A percentile compares a stretch with the other conserved stretches of the same genome.
Evolutionary conservation across 805 yeast species (phyloP).

Genomic region (Candida montana): DNA sequence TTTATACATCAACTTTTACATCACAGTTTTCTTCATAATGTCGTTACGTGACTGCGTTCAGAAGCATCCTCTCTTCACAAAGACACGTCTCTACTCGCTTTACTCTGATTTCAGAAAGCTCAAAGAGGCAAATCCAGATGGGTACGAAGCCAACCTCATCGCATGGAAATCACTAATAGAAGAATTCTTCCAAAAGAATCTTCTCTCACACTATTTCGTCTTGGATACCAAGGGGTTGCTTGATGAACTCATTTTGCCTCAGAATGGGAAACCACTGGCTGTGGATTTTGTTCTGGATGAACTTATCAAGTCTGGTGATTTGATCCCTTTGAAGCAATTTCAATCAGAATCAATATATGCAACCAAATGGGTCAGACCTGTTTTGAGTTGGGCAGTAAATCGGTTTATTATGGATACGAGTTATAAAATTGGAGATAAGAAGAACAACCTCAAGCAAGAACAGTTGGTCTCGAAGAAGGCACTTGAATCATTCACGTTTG

Average conservation of each 20-base stretch:
- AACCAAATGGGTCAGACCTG: conserved; percentile 21
- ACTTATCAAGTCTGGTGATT: conserved; percentile 24
- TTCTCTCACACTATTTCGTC: conserved; percentile 16
- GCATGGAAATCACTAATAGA: conserved; percentile 32
- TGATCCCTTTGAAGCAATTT: conserved; percentile 26
- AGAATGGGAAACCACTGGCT: conserved; percentile 32
- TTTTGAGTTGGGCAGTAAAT: conserved; percentile 21
- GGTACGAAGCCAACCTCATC: conserved; percentile 34
- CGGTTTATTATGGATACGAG: conserved; percentile 19
- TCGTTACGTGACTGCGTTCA: conserved; percentile 16
- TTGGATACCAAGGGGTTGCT: conserved; percentile 24
- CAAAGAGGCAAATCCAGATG: conserved; percentile 35
- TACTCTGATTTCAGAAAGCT: conserved; percentile 34
- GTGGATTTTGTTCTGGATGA: conserved; percentile 31
- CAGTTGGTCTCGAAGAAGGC: conserved; percentile 16
- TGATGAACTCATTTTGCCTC: conserved; percentile 23
- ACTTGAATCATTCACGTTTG: conserved; percentile 14
- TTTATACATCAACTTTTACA: too few relatives aligned
- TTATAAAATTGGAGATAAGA: conserved; percentile 17
- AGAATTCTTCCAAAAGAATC: conserved; percentile 11
- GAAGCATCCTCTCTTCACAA: conserved; percentile 24
- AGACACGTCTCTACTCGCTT: conserved; percentile 33
- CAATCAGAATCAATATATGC: conserved; percentile 18
- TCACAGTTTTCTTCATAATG: neutral
- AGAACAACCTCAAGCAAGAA: conserved; percentile 15